phyloP scores from a whole-genome alignment of 1,284 basidiomycete species.

The Entoloma clypeatum region DNA sequence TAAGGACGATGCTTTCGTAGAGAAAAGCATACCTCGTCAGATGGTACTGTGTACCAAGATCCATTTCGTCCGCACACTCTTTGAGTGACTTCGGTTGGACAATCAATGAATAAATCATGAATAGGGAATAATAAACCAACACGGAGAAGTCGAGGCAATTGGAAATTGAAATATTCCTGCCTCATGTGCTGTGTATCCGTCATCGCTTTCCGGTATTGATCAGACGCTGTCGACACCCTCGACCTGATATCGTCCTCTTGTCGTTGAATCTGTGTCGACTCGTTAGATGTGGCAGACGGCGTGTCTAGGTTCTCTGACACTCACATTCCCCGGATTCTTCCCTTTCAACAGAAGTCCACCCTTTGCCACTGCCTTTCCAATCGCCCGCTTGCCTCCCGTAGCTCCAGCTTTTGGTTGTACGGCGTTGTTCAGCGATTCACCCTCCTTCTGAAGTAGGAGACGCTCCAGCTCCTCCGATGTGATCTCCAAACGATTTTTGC shows the following conservation, averaged over 20 bases:
- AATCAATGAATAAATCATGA: conserved; percentile 51
- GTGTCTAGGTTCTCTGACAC: conserved; percentile 20
- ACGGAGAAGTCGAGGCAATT: conserved; percentile 88
- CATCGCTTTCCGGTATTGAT: conserved; percentile 90
- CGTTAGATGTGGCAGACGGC: not conserved
- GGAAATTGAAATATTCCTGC: conserved; percentile 98
- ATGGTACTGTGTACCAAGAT: conserved; percentile 96
- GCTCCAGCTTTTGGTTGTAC: conserved; percentile 58
- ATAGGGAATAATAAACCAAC: conserved; percentile 44
- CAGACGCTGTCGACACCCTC: conserved; percentile 82
- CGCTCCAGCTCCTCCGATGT: conserved; percentile 95
- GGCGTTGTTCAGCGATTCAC: conserved; percentile 79
- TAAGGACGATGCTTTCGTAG: conserved; percentile 87
- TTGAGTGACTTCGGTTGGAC: conserved; percentile 70
- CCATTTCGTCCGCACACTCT: conserved; percentile 94
- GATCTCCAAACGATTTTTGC: conserved; percentile 81
- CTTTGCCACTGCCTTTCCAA: conserved; percentile 88
- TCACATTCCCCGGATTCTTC: conserved; percentile 87
- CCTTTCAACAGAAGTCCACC: conserved; percentile 89
- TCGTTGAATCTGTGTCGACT: conserved; percentile 64
- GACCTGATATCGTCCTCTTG: conserved; percentile 94
- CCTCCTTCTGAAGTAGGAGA: conserved; percentile 91
- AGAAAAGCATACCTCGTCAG: conserved; percentile 92
- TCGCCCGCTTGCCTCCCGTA: conserved; percentile 68
- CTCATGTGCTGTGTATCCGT: conserved; percentile 85